Evolutionary conservation across 2,329 filamentous ascomycete species (phyloP), one percentile per base, ranked within the genome.

Genomic region (Scolecobasidium constrictum): DNA sequence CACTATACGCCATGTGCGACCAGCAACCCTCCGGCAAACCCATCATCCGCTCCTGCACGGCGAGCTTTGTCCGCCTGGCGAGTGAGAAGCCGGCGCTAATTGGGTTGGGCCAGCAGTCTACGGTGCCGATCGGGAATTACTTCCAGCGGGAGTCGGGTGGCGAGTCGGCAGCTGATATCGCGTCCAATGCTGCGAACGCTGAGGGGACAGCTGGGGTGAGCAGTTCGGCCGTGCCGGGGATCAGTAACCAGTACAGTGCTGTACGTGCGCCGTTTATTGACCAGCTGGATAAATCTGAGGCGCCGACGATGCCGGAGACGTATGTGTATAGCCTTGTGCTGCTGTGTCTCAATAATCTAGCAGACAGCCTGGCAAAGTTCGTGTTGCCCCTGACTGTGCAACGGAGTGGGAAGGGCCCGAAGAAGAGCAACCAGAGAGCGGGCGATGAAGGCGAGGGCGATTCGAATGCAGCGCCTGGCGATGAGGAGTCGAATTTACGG

Each of bases 271-370:
- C 87, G 4, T 94, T 86, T 55, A 86, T 96, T 47, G 92, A 98
- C 53, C 86, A 94, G 49, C 75, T 96, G 16, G 92, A 98, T 64
- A 98, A 96, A 60, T 76, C 78, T 0, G 88, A 94, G 38, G 75
- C 90, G 1, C 87, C 90, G 3, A 53, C 68, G 1, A 75, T 94
- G 17, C 92, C 92, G 0, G 90, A 95, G 47, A 94, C 92, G 0
- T 98, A 98, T 54, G 74, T 94, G 5, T 96, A 95, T 62, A 86
- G 83, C 48, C 69, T 98, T 38, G 84, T 90, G 1, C 65, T 98
- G 34, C 83, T 85, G 2, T 96, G 90, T 55, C 82, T 98, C 46
- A 90, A 84, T 35, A 86, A 81, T 1, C 75, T 98, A 39, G 94
- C 90, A 0, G 92, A 98, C 55, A 87, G 86, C 2, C 69, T 98